phyloP scores from a whole-genome alignment of 495 filamentous ascomycete genomes.

The Trichodelitschia bisporula region DNA sequence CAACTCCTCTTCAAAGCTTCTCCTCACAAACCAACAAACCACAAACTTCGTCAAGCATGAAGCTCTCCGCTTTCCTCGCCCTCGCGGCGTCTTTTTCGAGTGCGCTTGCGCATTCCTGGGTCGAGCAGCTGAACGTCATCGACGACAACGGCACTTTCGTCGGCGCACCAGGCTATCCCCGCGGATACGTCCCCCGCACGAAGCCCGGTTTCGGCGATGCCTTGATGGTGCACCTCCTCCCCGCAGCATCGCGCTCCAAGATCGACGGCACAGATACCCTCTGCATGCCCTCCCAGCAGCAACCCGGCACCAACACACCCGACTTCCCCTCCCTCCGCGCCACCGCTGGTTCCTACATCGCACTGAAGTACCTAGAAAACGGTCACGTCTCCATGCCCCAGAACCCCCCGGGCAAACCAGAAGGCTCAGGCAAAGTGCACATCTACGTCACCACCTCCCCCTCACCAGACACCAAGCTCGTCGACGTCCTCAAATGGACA shows the following conservation, averaged over 20 bases:
- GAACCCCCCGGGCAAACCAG: constrained; percentile 32
- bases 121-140: constrained; percentile 46
- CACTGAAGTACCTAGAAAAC: constrained; percentile 62
- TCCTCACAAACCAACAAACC: too few species aligned
- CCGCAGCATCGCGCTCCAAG: constrained; percentile 18
- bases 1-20: too few species aligned
- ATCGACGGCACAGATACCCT: constrained; percentile 20
- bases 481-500: constrained; percentile 56
- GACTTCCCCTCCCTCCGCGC: constrained; percentile 37
- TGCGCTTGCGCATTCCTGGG: constrained; percentile 82
- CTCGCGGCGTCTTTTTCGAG: too few species aligned
- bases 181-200: constrained; percentile 30
- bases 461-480: constrained; percentile 31
- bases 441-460: constrained; percentile 60
- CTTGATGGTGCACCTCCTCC: constrained; percentile 26
- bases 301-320: too few species aligned
- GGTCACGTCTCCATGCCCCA: constrained; percentile 55
- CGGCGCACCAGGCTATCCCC: constrained; percentile 39
- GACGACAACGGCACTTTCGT: constrained; percentile 47
- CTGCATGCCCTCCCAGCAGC: constrained; percentile 29
- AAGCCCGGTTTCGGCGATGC: constrained; percentile 24
- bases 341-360: constrained; percentile 39
- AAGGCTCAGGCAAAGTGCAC: constrained; percentile 48
- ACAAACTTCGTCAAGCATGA: too few species aligned
- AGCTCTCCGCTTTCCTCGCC: too few species aligned